Conservation (phyloP, 2,329 filamentous ascomycete genomes). For the Rugonectria rugulosa region DNA sequence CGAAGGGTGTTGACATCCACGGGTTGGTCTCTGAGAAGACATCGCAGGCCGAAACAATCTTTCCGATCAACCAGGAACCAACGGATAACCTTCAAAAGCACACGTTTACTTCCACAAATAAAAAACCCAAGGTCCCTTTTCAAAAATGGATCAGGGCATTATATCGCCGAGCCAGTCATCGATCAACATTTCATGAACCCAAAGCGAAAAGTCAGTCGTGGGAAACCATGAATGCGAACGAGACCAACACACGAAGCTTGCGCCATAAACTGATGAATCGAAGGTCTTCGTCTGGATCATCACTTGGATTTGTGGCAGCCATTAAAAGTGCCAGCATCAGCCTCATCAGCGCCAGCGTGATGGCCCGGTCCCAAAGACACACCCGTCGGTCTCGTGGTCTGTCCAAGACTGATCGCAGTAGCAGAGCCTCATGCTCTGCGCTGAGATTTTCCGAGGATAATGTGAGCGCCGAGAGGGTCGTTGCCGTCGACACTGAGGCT, state of each 20-base stretch:
- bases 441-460: constrained; percentile 73
- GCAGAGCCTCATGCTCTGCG: constrained; percentile 65
- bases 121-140: constrained; percentile 65
- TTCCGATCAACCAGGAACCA: constrained; percentile 37
- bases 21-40: constrained; percentile 9
- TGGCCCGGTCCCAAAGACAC: constrained; percentile 65
- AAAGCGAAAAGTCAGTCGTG: constrained; percentile 3
- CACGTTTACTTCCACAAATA: constrained; percentile 71
- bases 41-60: not conserved
- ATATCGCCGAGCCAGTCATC: constrained; percentile 62
- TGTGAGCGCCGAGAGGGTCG: constrained; percentile 63
- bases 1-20: constrained; percentile 46
- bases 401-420: constrained; percentile 68
- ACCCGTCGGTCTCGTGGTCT: constrained; percentile 59
- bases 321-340: constrained; percentile 85
- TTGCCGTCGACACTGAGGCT: constrained; percentile 70
- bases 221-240: constrained; percentile 17
- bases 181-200: constrained; percentile 24
- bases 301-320: constrained; percentile 80
- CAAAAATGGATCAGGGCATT: constrained; percentile 77
- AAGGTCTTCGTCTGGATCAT: constrained; percentile 75
- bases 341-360: constrained; percentile 74
- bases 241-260: constrained; percentile 10
- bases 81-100: constrained; percentile 27
- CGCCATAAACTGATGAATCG: constrained; percentile 47